Percentiles rank a stretch among this genome's conserved stretches.
phyloP scores from a whole-genome alignment of 2,329 filamentous ascomycete genomes.

The Xylogone sp. region DNA sequence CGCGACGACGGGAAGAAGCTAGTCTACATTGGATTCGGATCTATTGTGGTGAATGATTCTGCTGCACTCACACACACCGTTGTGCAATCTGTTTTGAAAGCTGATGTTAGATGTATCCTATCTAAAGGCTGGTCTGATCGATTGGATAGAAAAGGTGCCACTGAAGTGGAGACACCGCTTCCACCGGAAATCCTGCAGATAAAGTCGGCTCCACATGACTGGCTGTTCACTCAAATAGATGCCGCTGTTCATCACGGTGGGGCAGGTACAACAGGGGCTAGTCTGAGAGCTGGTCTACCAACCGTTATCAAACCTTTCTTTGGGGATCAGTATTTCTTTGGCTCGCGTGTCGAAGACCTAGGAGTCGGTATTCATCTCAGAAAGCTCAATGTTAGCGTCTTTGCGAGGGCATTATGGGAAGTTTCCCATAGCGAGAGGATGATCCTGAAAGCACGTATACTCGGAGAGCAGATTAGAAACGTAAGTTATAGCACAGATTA shows the following conservation, averaged over 20 bases:
- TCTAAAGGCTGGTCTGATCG: constrained; percentile 98
- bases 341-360: constrained; percentile 81
- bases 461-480: constrained; percentile 84
- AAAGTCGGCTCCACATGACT: constrained; percentile 89
- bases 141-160: constrained; percentile 52
- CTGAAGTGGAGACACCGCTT: constrained; percentile 56
- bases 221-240: constrained; percentile 92
- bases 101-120: constrained; percentile 89
- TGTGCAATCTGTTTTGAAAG: constrained; percentile 83
- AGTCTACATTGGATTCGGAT: constrained; percentile 96
- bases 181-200: constrained; percentile 84
- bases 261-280: constrained; percentile 91
- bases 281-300: constrained; percentile 82
- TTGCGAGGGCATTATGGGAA: constrained; percentile 86
- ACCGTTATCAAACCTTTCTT: constrained; percentile 98
- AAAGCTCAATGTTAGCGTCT: constrained; percentile 82
- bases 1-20: constrained; percentile 81
- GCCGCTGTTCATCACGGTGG: constrained; percentile 93
- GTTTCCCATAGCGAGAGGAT: constrained; percentile 87
- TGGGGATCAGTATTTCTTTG: constrained; percentile 97
- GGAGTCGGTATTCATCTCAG: constrained; percentile 88
- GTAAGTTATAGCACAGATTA: constrained; percentile 47
- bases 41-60: constrained; percentile 89
- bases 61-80: constrained; percentile 88
- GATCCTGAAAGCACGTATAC: constrained; percentile 75